These are phyloP conservation scores for Coniosporium tulheliwenetii DNA, from an alignment of 2,329 filamentous ascomycete genomes.

Conservation along the genomic window DNA sequence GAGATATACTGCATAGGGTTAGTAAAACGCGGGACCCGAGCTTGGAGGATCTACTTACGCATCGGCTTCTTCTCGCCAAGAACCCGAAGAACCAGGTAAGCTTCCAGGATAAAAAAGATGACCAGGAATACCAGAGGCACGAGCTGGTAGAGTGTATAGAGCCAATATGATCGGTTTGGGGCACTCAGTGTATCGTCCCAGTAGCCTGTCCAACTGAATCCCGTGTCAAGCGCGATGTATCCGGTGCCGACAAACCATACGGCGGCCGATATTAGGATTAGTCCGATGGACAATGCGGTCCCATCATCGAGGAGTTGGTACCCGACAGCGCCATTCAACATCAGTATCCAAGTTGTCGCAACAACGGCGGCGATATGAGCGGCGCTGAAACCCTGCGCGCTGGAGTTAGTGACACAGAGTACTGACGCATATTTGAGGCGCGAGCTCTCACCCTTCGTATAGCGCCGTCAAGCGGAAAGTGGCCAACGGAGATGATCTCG, in stretches of 20 bases:
- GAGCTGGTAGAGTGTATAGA: constrained; percentile 91
- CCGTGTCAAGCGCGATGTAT: constrained; percentile 91
- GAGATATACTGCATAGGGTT: constrained; percentile 49
- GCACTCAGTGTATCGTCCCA: constrained; percentile 41
- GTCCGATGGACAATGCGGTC: constrained; percentile 64
- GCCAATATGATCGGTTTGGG: constrained; percentile 55
- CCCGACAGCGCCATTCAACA: constrained; percentile 83
- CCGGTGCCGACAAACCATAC: constrained; percentile 77
- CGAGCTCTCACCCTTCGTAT: constrained; percentile 51
- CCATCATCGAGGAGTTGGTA: constrained; percentile 92
- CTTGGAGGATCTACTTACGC: constrained; percentile 33
- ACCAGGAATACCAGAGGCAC: constrained; percentile 80
- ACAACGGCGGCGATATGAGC: constrained; percentile 82
- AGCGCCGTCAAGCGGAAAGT: constrained; percentile 57
- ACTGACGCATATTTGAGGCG: too few species aligned
- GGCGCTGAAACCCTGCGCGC: constrained; percentile 60
- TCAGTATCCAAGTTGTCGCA: constrained; percentile 76
- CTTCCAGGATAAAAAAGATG: constrained; percentile 69
- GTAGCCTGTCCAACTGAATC: constrained; percentile 66
- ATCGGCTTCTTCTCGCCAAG: constrained; percentile 86
- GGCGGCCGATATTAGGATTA: constrained; percentile 55
- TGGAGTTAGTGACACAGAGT: background rate
- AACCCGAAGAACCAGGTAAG: constrained; percentile 67
- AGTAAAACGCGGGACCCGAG: constrained; percentile 1
- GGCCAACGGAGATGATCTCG: constrained; percentile 91